These are phyloP conservation scores for Huntiella moniliformis DNA, from an alignment of 2,329 filamentous ascomycete species.

Conservation along the genomic window DNA sequence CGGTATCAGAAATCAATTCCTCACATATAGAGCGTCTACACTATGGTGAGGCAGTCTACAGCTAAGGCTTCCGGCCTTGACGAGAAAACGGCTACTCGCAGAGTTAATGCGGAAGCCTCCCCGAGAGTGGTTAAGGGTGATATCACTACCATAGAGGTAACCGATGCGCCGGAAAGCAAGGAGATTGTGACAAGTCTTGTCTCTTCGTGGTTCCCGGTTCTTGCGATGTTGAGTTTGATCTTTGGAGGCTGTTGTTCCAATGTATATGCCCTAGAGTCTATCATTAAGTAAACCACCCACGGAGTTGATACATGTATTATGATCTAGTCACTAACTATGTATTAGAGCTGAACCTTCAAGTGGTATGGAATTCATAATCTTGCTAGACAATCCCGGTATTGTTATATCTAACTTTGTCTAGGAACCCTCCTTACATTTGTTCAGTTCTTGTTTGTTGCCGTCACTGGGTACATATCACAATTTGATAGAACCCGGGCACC, in stretches of 20 bases:
- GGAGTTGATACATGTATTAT: neutral
- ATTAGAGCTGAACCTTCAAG: conserved; percentile 62
- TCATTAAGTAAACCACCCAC: conserved; percentile 55
- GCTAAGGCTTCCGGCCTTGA: too few species aligned
- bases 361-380: conserved; percentile 31
- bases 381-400: neutral
- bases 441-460: conserved; percentile 67
- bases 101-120: too few species aligned
- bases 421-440: conserved; percentile 76
- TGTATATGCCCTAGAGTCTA: conserved; percentile 90
- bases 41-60: too few species aligned
- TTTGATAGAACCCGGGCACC: conserved; percentile 48
- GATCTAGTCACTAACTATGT: neutral
- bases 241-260: conserved; percentile 94
- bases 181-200: neutral
- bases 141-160: neutral
- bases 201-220: conserved; percentile 30
- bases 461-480: conserved; percentile 59
- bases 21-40: too few species aligned
- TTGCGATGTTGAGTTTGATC: conserved; percentile 50
- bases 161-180: neutral
- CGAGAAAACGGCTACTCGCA: too few species aligned
- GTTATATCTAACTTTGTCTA: conserved; percentile 19
- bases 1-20: too few species aligned
- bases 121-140: neutral